phyloP scores from a whole-genome alignment of 2,329 filamentous ascomycete species.

The Aaosphaeria arxii region DNA sequence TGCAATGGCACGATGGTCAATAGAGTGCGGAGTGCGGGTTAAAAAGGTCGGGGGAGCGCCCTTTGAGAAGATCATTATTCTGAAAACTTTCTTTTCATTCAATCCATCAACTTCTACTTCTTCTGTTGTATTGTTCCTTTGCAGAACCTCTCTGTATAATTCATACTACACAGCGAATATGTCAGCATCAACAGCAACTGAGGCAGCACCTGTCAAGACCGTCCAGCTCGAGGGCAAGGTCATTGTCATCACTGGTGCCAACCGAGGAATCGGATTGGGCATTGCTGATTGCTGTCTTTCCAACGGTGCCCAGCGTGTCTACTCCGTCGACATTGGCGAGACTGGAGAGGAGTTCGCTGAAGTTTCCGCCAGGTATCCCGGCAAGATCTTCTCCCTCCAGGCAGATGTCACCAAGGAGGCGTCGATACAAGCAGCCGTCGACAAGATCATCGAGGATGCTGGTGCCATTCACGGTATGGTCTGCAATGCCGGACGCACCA shows the following conservation, averaged over 20 bases:
- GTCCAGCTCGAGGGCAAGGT: slow-evolving; percentile 25
- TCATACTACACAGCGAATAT: slow-evolving; percentile 1
- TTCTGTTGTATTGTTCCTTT: too few species aligned
- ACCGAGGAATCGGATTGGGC: slow-evolving; percentile 44
- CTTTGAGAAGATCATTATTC: too few species aligned
- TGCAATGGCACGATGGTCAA: too few species aligned
- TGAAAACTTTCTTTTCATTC: too few species aligned
- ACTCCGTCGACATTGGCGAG: slow-evolving; percentile 47
- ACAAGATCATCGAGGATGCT: slow-evolving; percentile 43
- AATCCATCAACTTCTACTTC: too few species aligned
- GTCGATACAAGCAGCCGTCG: slow-evolving; percentile 44
- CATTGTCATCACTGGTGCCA: slow-evolving; percentile 27
- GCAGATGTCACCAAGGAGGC: slow-evolving; percentile 49
- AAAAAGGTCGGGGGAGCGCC: too few species aligned
- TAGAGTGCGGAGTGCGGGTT: too few species aligned
- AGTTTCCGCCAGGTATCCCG: slow-evolving; percentile 38
- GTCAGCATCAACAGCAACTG: slow-evolving; percentile 11
- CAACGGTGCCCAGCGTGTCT: slow-evolving; percentile 45
- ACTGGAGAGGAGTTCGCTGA: slow-evolving; percentile 42
- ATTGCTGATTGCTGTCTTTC: slow-evolving; percentile 47
- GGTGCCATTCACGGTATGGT: slow-evolving; percentile 51
- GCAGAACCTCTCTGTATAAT: too few species aligned
- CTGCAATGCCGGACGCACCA: slow-evolving; percentile 50
- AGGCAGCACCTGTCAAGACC: slow-evolving; percentile 17
- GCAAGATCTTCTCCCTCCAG: slow-evolving; percentile 40